A percentile compares a stretch with the other conserved stretches of the same genome.
phyloP scores from a whole-genome alignment of 2,329 filamentous ascomycete species.

The Trichophyton simii region DNA sequence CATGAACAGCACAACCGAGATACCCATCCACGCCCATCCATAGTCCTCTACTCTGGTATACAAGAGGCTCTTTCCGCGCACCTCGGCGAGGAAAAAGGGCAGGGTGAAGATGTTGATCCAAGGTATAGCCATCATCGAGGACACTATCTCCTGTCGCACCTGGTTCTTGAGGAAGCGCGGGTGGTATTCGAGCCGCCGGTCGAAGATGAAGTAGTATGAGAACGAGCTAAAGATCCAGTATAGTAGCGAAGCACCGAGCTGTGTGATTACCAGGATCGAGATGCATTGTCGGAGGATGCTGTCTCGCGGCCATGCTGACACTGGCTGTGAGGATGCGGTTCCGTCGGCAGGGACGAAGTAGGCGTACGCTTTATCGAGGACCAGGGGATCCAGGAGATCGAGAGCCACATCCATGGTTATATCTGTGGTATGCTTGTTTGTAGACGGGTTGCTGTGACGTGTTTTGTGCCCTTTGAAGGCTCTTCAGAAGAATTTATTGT shows the following conservation, averaged over 20 bases:
- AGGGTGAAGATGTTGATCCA: slow-evolving; percentile 63
- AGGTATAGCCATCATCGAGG: slow-evolving; percentile 57
- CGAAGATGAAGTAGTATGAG: slow-evolving; percentile 70
- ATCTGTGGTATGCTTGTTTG: background rate
- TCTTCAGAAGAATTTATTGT: no score
- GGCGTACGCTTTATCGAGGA: slow-evolving; percentile 62
- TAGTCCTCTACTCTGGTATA: slow-evolving; percentile 55
- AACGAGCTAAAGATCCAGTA: slow-evolving; percentile 65
- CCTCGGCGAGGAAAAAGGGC: slow-evolving; percentile 60
- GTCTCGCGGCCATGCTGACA: slow-evolving; percentile 51
- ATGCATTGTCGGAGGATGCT: slow-evolving; percentile 55
- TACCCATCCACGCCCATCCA: slow-evolving; percentile 53
- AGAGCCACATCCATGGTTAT: slow-evolving; percentile 66
- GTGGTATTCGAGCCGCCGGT: slow-evolving; percentile 64
- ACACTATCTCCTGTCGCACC: slow-evolving; percentile 61
- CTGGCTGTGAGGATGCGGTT: slow-evolving; percentile 40
- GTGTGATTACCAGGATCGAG: slow-evolving; percentile 62
- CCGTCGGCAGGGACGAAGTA: slow-evolving; percentile 50
- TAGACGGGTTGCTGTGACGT: background rate
- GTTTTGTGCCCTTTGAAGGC: no score
- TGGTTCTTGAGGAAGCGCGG: slow-evolving; percentile 82
- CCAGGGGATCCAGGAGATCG: slow-evolving; percentile 58
- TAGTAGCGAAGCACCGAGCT: slow-evolving; percentile 44
- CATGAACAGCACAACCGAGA: slow-evolving; percentile 67
- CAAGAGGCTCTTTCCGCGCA: slow-evolving; percentile 67